A percentile compares a stretch with the other conserved stretches of the same genome.
These are phyloP conservation scores for Vanrija humicola DNA, from an alignment of 1,284 basidiomycete genomes.

Conservation along the genomic window DNA sequence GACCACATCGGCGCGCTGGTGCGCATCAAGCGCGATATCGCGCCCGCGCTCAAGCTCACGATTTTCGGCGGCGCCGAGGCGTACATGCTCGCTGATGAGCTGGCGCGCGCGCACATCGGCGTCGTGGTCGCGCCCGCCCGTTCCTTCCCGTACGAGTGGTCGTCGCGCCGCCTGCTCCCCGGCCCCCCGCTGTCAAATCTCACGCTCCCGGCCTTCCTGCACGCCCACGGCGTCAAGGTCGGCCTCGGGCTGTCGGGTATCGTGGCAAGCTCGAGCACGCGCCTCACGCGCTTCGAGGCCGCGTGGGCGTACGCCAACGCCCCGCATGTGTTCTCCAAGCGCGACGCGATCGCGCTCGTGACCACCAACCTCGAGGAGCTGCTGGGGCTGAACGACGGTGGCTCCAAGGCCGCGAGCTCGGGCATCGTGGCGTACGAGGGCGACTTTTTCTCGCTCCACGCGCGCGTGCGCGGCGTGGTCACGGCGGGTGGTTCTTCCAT, in stretches of 20 bases:
- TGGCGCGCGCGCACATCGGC: slow-evolving; percentile 63
- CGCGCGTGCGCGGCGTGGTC: slow-evolving; percentile 33
- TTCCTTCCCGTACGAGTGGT: slow-evolving; percentile 66
- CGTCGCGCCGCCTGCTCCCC: slow-evolving; percentile 62
- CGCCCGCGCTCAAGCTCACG: slow-evolving; percentile 51
- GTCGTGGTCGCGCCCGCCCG: slow-evolving; percentile 65
- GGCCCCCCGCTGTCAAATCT: slow-evolving; percentile 70
- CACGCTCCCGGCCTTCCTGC: slow-evolving; percentile 61
- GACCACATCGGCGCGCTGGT: slow-evolving; percentile 73
- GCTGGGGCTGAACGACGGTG: slow-evolving; percentile 55
- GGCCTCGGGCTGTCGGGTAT: slow-evolving; percentile 62
- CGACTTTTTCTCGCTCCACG: slow-evolving; percentile 34
- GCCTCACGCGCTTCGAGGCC: slow-evolving; percentile 66
- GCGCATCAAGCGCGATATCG: slow-evolving; percentile 67
- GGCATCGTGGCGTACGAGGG: slow-evolving; percentile 66
- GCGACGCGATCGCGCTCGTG: slow-evolving; percentile 59
- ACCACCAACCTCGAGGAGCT: slow-evolving; percentile 63
- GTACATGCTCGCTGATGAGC: slow-evolving; percentile 62
- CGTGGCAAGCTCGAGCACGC: slow-evolving; percentile 58
- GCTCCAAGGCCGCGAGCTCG: slow-evolving; percentile 16
- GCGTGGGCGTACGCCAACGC: slow-evolving; percentile 58
- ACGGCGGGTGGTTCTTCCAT: slow-evolving; percentile 20
- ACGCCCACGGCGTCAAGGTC: slow-evolving; percentile 66
- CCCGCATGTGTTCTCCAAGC: slow-evolving; percentile 54
- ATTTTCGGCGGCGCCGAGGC: slow-evolving; percentile 72